Evolutionary conservation across 495 filamentous ascomycete genomes (phyloP), one percentile per base, ranked within the genome.

Genomic region (Penicillium arizonense): DNA sequence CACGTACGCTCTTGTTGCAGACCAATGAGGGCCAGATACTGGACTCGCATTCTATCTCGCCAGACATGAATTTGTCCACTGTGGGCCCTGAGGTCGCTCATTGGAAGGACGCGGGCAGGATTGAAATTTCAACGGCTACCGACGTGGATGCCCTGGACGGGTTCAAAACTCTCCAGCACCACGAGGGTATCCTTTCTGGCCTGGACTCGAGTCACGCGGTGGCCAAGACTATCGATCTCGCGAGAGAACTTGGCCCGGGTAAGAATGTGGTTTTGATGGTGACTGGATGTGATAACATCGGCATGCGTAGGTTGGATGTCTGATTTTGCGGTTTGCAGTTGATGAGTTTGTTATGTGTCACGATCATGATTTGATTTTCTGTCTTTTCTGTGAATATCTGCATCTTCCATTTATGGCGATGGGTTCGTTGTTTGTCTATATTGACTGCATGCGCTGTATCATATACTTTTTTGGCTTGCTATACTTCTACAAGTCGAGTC

Each of bases 161-260:
- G 30, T 61, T 71, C 37, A 54, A 58, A 59, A 61, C 52, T 38
- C 45, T 71, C 37, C 55, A 55, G 14, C 55, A 62, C 53, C 58
- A 63, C 30, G 68, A 71, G 64, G 63, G 63, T 9, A 58, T 71
- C 34, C 38, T 61, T 50, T 8, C 64, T 26, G 58, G 68, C 4
- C 53, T 71, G 56, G 64, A 67, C 40, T 69, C 68, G 26, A 64
- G 65, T 56, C 61, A 67, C 63, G 68, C 68, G 45, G 63, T 71
- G 33, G 23, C 42, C 16, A 63, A 50, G 39, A 47, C 59, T 7
- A 42, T 71, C 20, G 47, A 51, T 18, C 28, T 71, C 4, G 68
- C 68, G 21, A 62, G 49, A 28, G 59, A 69, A 30, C 53, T 71
- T 26, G 68, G 68, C 2, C 57, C 59, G 14, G 63, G 65, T 7